Conservation (phyloP, 2,329 filamentous ascomycete genomes). For the Alternaria sp. region DNA sequence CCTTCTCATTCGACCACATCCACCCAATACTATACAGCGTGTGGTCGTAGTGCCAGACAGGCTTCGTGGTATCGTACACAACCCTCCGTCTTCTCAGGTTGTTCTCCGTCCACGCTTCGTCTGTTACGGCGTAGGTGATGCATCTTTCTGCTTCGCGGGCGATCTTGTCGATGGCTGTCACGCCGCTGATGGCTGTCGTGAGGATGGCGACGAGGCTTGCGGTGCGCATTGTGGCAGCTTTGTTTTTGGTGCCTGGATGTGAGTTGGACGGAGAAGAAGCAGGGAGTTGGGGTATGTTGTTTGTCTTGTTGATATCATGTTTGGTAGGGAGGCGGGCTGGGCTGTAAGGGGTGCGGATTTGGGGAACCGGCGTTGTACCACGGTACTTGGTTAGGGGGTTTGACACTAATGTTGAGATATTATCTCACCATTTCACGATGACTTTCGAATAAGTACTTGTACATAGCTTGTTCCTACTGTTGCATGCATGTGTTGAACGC, state of each 20-base stretch:
- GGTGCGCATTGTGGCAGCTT: background rate
- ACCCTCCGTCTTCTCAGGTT: conserved; percentile 8
- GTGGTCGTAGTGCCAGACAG: conserved; percentile 1
- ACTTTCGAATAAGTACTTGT: no score
- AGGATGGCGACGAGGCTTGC: conserved; percentile 5
- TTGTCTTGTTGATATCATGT: background rate
- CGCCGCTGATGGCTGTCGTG: background rate
- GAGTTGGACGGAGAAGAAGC: background rate
- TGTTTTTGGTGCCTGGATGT: background rate
- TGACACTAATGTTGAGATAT: background rate
- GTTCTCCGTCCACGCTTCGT: background rate
- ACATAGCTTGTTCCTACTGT: background rate
- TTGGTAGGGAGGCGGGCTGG: background rate
- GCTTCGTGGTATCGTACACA: conserved; percentile 10
- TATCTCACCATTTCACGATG: conserved; percentile 1
- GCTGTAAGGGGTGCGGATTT: background rate
- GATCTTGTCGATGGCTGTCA: conserved; percentile 11
- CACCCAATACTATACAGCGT: conserved; percentile 9
- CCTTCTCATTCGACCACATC: conserved; percentile 7
- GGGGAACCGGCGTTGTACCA: background rate
- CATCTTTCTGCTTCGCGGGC: background rate
- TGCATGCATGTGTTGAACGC: background rate
- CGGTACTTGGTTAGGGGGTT: conserved; percentile 2
- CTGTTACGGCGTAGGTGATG: conserved; percentile 1
- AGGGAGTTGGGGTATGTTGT: background rate